These are phyloP conservation scores for Cladorrhinum sp. DNA, from an alignment of 2,329 filamentous ascomycete genomes.

Conservation along the genomic window DNA sequence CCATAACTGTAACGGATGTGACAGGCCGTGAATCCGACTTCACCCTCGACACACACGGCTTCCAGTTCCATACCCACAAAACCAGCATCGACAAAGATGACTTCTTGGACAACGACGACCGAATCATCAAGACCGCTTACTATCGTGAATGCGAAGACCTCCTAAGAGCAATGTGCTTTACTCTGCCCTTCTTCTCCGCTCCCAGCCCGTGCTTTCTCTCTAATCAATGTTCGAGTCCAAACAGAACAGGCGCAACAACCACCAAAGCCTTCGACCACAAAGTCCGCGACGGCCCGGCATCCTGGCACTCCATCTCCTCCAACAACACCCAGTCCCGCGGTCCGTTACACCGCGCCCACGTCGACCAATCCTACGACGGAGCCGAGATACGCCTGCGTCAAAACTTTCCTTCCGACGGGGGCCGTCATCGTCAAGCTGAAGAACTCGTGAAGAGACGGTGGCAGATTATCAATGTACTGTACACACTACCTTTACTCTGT, in stretches of 20 bases:
- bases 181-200: neutral
- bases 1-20: constrained; percentile 44
- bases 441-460: constrained; percentile 30
- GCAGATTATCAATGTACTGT: constrained; percentile 37
- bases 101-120: constrained; percentile 49
- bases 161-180: constrained; percentile 47
- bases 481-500: no score
- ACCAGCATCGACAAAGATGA: constrained; percentile 26
- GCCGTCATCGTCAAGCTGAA: no score
- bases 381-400: constrained; percentile 13
- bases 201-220: neutral
- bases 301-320: constrained; percentile 62
- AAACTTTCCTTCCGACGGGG: constrained; percentile 4
- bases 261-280: constrained; percentile 29
- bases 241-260: constrained; percentile 26
- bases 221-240: no score
- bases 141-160: constrained; percentile 69
- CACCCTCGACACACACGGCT: constrained; percentile 40
- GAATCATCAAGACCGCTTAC: constrained; percentile 59
- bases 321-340: constrained; percentile 55
- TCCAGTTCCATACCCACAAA: constrained; percentile 33
- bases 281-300: constrained; percentile 27
- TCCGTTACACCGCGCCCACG: constrained; percentile 20
- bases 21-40: constrained; percentile 38
- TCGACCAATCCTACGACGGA: constrained; percentile 25